Evolutionary conservation across 192 early-diverging fungal species (phyloP), one percentile per base, ranked within the genome.

Genomic region (Backusella australiensis): DNA sequence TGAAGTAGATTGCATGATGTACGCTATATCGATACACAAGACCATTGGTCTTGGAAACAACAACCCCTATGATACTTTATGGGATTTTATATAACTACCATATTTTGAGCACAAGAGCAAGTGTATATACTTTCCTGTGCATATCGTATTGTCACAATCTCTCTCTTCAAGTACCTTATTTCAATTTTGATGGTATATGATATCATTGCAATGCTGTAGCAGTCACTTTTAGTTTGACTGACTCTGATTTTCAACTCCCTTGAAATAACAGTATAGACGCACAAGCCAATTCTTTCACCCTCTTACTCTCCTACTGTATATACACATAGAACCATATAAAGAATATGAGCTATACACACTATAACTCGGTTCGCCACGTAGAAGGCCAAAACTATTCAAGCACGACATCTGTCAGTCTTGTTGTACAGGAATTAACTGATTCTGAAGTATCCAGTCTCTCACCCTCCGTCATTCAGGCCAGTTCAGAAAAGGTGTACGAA

Each of bases 381-480:
- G 56, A 63, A 63, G 14, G 8, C 11, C 23, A 63, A 63, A 29
- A 63, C 9, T 63, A 63, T 26, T 29, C 56, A 63, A 63, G 56
- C 8, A 63, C 56, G 3, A 63, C 23, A 63, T 63, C 56, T 12
- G 23, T 63, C 6, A 63, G 23, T 26, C 26, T 71, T 5, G 29
- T 71, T 32, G 44, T 71, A 14, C 70, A 39, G 19, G 70, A 71
- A 44, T 46, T 71, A 34, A 71, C 70, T 2, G 70, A 71, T 14
- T 42, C 70, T 1, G 70, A 74, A 41, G 53, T 65, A 8, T 65
- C 56, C 11, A 63, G 11, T 26, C 56, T 63, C 6, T 29, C 56
- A 3, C 56, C 56, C 56, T 63, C 56, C 9, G 56, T 63, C 56
- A 63, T 63, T 63, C 56, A 63, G 56, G 56, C 56, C 56, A 63